Percentiles rank a stretch among this genome's conserved stretches.
phyloP scores from a whole-genome alignment of 306 rosid genomes.

The Quercus agrifolia region DNA sequence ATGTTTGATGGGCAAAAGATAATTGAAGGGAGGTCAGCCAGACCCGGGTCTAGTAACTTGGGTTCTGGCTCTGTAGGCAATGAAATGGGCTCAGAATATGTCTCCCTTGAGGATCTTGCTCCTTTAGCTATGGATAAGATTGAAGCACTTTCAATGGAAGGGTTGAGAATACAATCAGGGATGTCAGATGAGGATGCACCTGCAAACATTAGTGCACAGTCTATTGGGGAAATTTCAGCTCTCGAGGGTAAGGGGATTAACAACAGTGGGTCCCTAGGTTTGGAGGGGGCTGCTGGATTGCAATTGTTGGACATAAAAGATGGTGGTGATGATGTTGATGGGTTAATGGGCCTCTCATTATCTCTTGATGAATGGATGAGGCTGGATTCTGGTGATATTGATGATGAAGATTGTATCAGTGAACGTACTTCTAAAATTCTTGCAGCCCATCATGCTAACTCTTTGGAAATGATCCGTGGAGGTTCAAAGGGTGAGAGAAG shows the following conservation, averaged over 20 bases:
- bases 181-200: conserved; percentile 77
- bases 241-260: conserved; percentile 56
- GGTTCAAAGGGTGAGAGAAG: conserved; percentile 57
- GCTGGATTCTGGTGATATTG: conserved; percentile 86
- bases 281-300: conserved; percentile 85
- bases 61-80: conserved; percentile 35
- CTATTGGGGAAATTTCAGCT: conserved; percentile 55
- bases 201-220: conserved; percentile 60
- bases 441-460: conserved; percentile 87
- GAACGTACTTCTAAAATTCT: conserved; percentile 79
- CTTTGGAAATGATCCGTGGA: conserved; percentile 53
- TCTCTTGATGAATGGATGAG: conserved; percentile 94
- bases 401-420: conserved; percentile 70
- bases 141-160: conserved; percentile 89
- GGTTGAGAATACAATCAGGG: conserved; percentile 90
- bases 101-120: conserved; percentile 87
- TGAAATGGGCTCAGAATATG: conserved; percentile 49
- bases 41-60: conserved; percentile 30
- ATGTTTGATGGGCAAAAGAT: conserved; percentile 19
- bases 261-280: conserved; percentile 48
- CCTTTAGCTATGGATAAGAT: conserved; percentile 86
- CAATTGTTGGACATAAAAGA: conserved; percentile 64
- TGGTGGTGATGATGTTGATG: conserved; percentile 49
- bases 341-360: conserved; percentile 73
- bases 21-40: conserved; percentile 34